These are phyloP conservation scores for Melastoma malabathricum DNA, from an alignment of 345 rosid genomes.

Conservation along the genomic window DNA sequence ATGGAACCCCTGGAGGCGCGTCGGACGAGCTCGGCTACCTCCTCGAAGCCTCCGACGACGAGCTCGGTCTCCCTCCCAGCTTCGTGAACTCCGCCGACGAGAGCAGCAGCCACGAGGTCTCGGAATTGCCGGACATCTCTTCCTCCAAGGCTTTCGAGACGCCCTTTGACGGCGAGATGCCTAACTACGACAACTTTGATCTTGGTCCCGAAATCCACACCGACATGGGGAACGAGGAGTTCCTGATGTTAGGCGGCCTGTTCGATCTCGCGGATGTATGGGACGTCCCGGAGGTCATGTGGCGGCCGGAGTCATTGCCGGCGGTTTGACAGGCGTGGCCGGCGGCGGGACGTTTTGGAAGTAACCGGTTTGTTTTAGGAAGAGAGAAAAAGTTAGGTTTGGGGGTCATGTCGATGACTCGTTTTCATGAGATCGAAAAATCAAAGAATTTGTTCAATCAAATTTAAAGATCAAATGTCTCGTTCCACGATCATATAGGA, in stretches of 20 bases:
- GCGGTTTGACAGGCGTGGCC: conserved; percentile 10
- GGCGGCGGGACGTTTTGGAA: not conserved
- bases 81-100: conserved; percentile 9
- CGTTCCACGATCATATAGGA: too few species aligned
- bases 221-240: conserved; percentile 19
- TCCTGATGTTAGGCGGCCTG: conserved; percentile 42
- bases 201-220: conserved; percentile 16
- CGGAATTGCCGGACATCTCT: conserved; percentile 17
- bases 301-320: conserved; percentile 52
- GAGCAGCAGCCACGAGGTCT: not conserved
- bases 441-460: too few species aligned
- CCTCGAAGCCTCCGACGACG: conserved; percentile 37
- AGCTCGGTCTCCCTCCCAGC: conserved; percentile 37
- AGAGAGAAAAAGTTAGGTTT: not conserved
- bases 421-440: too few species aligned
- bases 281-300: conserved; percentile 24
- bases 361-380: not conserved
- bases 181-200: conserved; percentile 34
- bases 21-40: conserved; percentile 30
- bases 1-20: conserved; percentile 7
- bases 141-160: conserved; percentile 21
- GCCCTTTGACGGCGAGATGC: conserved; percentile 28
- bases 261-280: conserved; percentile 32
- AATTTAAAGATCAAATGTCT: too few species aligned
- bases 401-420: too few species aligned